Conservation (phyloP, 2,329 filamentous ascomycete species). For the Fusarium compactum region DNA sequence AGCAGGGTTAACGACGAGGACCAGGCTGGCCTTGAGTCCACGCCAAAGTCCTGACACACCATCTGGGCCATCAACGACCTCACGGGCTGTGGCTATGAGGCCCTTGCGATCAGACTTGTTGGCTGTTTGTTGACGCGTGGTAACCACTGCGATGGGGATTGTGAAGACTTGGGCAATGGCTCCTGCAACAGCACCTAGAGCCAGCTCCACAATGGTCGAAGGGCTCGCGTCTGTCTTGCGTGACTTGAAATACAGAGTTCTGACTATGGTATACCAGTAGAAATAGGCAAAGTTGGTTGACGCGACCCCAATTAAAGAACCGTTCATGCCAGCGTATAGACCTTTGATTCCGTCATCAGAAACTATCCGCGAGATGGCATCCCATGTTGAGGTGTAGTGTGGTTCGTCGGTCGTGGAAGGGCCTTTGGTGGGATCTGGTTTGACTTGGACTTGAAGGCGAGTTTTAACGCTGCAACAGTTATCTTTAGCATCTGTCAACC, state of each 20-base stretch:
- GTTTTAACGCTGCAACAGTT: slow-evolving; percentile 82
- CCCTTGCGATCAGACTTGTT: slow-evolving; percentile 86
- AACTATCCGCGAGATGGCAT: slow-evolving; percentile 88
- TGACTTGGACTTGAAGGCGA: slow-evolving; percentile 90
- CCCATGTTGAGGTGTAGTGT: slow-evolving; percentile 88
- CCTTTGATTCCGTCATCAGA: slow-evolving; percentile 83
- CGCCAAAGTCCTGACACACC: slow-evolving; percentile 92
- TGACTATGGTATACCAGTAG: slow-evolving; percentile 96
- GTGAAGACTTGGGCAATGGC: slow-evolving; percentile 95
- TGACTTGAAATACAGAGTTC: slow-evolving; percentile 79
- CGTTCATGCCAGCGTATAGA: slow-evolving; percentile 89
- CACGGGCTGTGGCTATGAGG: slow-evolving; percentile 85
- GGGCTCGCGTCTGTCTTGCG: slow-evolving; percentile 67
- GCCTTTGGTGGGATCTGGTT: slow-evolving; percentile 66
- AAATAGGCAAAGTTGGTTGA: slow-evolving; percentile 99
- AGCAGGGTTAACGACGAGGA: slow-evolving; percentile 94
- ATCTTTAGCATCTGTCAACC: background rate
- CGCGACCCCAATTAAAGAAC: slow-evolving; percentile 88
- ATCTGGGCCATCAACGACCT: slow-evolving; percentile 91
- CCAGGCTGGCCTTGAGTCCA: slow-evolving; percentile 93
- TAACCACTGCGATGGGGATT: slow-evolving; percentile 95
- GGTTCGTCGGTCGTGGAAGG: slow-evolving; percentile 59
- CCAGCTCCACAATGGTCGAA: slow-evolving; percentile 84
- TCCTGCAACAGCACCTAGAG: slow-evolving; percentile 86
- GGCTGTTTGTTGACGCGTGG: slow-evolving; percentile 95